phyloP scores from a whole-genome alignment of 2,329 filamentous ascomycete genomes.

The Aspergillus cejpii region DNA sequence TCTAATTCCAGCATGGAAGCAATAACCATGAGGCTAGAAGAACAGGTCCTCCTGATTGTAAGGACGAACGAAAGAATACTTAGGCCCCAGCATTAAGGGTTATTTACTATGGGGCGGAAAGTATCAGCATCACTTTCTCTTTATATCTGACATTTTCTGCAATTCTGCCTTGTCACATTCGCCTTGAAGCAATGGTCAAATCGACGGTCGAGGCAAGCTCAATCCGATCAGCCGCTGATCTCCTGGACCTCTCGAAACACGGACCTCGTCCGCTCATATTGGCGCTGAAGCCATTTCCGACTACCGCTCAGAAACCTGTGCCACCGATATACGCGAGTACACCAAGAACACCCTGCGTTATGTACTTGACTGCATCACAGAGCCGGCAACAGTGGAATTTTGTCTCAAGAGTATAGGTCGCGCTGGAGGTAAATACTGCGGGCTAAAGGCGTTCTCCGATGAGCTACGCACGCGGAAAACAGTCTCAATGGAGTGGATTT shows the following conservation, averaged over 20 bases:
- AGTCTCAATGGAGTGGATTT: neutral
- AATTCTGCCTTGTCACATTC: neutral
- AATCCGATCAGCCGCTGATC: neutral
- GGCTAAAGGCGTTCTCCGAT: neutral
- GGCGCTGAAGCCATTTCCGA: slow-evolving; percentile 35
- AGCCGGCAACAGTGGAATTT: slow-evolving; percentile 50
- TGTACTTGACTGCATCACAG: slow-evolving; percentile 46
- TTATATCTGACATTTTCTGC: no score
- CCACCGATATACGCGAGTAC: slow-evolving; percentile 25
- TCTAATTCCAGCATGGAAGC: neutral
- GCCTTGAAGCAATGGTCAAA: neutral
- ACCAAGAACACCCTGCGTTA: slow-evolving; percentile 35
- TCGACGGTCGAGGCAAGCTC: neutral
- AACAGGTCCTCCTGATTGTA: neutral
- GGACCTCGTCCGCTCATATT: slow-evolving; percentile 28
- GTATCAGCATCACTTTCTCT: no score
- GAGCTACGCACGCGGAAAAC: neutral
- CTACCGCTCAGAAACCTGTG: slow-evolving; percentile 30
- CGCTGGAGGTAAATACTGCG: neutral
- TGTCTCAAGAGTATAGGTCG: neutral
- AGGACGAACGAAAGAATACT: neutral
- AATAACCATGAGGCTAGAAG: neutral
- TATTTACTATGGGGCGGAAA: no score
- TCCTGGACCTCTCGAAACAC: slow-evolving; percentile 31
- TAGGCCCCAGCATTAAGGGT: no score